Percentiles rank a stretch among this genome's conserved stretches.
phyloP scores from a whole-genome alignment of 1,284 basidiomycete genomes.

The Cryptococcus sp. region DNA sequence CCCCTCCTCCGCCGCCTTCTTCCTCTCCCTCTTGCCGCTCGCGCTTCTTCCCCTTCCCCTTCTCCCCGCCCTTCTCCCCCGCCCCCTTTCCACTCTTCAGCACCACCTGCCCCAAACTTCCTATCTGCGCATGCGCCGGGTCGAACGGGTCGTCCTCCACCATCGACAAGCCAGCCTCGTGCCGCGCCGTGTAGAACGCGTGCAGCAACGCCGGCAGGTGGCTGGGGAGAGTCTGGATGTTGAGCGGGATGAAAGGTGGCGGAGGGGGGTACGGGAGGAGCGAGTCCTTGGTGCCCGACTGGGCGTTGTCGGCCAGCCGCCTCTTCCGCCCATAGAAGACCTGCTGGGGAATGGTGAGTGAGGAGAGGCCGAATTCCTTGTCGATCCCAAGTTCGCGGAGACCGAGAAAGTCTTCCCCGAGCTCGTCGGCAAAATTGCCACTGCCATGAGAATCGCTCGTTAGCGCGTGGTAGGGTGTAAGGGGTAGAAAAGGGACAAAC shows the following conservation, averaged over 20 bases:
- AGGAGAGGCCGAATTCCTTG: constrained; percentile 75
- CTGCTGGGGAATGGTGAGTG: constrained; percentile 71
- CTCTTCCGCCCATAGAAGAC: constrained; percentile 67
- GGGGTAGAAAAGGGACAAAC: constrained; percentile 52
- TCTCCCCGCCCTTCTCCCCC: background rate
- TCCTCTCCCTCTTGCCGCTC: constrained; percentile 12
- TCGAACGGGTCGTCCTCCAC: constrained; percentile 43
- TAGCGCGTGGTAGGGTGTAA: background rate
- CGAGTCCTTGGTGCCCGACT: constrained; percentile 45
- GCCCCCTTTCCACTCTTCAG: constrained; percentile 21
- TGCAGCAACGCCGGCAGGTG: constrained; percentile 79
- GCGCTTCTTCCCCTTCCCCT: constrained; percentile 27
- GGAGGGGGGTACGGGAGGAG: constrained; percentile 78
- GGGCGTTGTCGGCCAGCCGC: constrained; percentile 19
- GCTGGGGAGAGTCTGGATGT: constrained; percentile 60
- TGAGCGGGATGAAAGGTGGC: constrained; percentile 70
- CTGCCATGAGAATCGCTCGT: constrained; percentile 46
- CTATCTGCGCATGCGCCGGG: constrained; percentile 35
- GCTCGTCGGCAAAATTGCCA: constrained; percentile 79
- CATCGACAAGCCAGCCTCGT: constrained; percentile 47
- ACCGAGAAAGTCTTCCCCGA: constrained; percentile 93
- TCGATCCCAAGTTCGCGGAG: constrained; percentile 85
- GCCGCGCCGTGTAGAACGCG: constrained; percentile 65
- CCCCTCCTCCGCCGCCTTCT: constrained; percentile 12
- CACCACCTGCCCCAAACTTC: constrained; percentile 45